These are phyloP conservation scores for Aphanoascus verrucosus DNA, from an alignment of 2,329 filamentous ascomycete genomes.

Conservation along the genomic window DNA sequence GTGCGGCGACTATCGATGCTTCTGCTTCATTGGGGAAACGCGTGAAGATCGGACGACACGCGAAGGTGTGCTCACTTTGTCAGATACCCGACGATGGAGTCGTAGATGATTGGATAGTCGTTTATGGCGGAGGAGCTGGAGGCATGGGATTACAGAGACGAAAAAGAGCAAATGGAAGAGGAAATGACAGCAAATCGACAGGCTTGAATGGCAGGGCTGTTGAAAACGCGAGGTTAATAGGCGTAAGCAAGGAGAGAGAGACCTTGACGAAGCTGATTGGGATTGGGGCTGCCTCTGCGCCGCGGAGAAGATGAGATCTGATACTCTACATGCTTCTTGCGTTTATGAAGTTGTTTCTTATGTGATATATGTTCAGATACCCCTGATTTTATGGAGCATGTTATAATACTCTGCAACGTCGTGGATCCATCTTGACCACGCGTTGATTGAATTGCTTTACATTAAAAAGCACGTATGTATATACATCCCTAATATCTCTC, in stretches of 20 bases:
- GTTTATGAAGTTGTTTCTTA: background rate
- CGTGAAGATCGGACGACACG: slow-evolving; percentile 43
- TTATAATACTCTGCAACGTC: no score
- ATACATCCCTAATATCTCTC: no score
- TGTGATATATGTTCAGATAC: no score
- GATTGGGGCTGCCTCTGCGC: slow-evolving; percentile 1
- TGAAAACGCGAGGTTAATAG: slow-evolving; percentile 52
- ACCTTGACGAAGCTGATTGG: slow-evolving; percentile 54
- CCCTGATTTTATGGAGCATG: no score
- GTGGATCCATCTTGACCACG: no score
- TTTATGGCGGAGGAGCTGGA: slow-evolving; percentile 52
- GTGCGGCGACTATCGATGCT: slow-evolving; percentile 36
- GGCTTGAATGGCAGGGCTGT: slow-evolving; percentile 35
- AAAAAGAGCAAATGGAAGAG: slow-evolving; percentile 29
- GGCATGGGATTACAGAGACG: slow-evolving; percentile 26
- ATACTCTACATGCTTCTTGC: background rate
- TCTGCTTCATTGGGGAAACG: slow-evolving; percentile 30
- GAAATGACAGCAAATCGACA: slow-evolving; percentile 12
- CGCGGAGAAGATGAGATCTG: slow-evolving; percentile 4
- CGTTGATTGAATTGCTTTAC: no score
- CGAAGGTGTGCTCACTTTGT: slow-evolving; percentile 58
- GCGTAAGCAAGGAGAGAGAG: slow-evolving; percentile 57
- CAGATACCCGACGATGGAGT: slow-evolving; percentile 47
- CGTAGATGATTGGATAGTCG: slow-evolving; percentile 56
- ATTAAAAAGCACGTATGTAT: no score